Percentiles rank a stretch among this genome's conserved stretches.
These are phyloP conservation scores for Hericium coralloides DNA, from an alignment of 768 basidiomycete species.

Conservation along the genomic window DNA sequence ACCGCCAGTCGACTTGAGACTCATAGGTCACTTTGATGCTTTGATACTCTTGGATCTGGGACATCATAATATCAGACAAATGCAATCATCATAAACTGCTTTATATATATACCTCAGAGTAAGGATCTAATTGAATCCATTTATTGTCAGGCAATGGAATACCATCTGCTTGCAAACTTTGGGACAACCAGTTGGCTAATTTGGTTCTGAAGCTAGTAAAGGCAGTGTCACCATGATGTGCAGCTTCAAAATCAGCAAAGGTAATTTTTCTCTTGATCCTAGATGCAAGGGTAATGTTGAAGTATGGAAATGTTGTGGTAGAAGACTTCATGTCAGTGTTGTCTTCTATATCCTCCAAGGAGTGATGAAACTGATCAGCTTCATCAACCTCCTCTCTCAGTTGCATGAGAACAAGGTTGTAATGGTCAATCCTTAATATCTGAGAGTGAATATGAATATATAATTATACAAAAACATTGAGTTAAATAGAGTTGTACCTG, in stretches of 20 bases:
- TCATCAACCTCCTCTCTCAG: not conserved
- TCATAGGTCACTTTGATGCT: slow-evolving; percentile 13
- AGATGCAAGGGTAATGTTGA: no score
- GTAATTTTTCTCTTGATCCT: not conserved
- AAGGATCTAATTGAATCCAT: no score
- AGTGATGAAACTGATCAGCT: not conserved
- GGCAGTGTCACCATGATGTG: not conserved
- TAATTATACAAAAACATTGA: not conserved
- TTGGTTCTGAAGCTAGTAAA: not conserved
- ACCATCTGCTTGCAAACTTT: not conserved
- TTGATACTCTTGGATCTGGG: slow-evolving; percentile 11
- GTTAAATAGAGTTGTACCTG: not conserved
- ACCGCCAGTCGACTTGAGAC: slow-evolving; percentile 13
- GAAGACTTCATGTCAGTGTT: not conserved
- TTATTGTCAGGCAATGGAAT: no score
- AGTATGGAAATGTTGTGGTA: no score
- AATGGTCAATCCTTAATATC: slow-evolving; percentile 4
- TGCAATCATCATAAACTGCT: not conserved
- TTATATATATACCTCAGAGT: no score
- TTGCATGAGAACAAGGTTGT: not conserved
- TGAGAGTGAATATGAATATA: not conserved
- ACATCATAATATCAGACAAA: not conserved
- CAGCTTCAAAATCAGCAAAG: not conserved
- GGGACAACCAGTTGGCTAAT: not conserved
- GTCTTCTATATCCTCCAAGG: no score